Conservation (phyloP, 2,329 filamentous ascomycete genomes). For the Aspergillus quadrilineatus region DNA sequence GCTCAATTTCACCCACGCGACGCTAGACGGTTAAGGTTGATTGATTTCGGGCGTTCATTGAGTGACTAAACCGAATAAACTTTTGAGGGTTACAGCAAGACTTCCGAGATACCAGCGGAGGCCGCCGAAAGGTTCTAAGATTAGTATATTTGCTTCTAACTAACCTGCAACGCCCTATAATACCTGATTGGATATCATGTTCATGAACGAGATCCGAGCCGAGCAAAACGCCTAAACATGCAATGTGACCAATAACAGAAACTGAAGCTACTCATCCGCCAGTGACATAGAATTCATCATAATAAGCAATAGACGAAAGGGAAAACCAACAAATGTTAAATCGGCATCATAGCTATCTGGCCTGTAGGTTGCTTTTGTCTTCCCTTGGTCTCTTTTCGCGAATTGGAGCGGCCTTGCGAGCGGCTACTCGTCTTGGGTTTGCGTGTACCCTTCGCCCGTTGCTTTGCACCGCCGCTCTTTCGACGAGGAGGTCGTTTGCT, state of each 20-base stretch:
- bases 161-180: slow-evolving; percentile 13
- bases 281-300: slow-evolving; percentile 16
- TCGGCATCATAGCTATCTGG: slow-evolving; percentile 41
- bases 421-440: slow-evolving; percentile 26
- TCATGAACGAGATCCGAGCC: slow-evolving; percentile 10
- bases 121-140: neutral
- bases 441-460: slow-evolving; percentile 26
- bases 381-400: slow-evolving; percentile 27
- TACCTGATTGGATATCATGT: slow-evolving; percentile 14
- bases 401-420: slow-evolving; percentile 21
- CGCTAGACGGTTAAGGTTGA: slow-evolving; percentile 51
- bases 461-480: slow-evolving; percentile 25
- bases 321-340: slow-evolving; percentile 23
- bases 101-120: neutral
- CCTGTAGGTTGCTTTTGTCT: slow-evolving; percentile 30
- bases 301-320: neutral
- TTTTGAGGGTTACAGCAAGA: neutral
- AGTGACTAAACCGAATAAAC: slow-evolving; percentile 21
- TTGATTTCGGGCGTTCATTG: slow-evolving; percentile 52
- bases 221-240: slow-evolving; percentile 19
- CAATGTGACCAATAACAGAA: slow-evolving; percentile 12
- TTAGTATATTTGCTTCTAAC: slow-evolving; percentile 1
- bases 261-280: neutral
- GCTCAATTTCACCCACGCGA: slow-evolving; percentile 58
- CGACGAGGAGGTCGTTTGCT: slow-evolving; percentile 26